Evolutionary conservation across 2,329 filamentous ascomycete genomes (phyloP), one percentile per base, ranked within the genome.

Genomic region (Apiospora sp.): DNA sequence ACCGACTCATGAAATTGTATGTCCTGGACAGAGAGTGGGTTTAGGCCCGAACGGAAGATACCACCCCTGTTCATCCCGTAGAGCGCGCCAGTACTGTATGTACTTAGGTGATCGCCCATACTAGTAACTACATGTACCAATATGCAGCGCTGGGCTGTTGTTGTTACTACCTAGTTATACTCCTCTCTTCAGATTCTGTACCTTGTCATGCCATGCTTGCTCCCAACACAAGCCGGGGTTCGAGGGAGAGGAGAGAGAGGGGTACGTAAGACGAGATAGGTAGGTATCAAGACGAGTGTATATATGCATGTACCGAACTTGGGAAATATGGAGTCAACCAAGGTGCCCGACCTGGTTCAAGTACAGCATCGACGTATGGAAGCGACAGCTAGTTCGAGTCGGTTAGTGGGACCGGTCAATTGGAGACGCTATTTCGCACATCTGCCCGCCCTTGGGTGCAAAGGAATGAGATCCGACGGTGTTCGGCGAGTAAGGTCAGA

Each of bases 41-140:
- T 70, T 48, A 70, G 68, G 68, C 68, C 68, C 68, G 30, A 54
- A 58, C 68, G 68, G 68, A 70, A 70, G 34, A 70, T 70, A 16
- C 68, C 68, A 70, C 68, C 68, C 68, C 68, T 70, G 68, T 12
- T 44, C 46, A 24, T 48, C n/a, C 48, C 48, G 46, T 27, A 70
- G 14, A 37, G 44, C 14, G 27, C 68, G 6, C 48, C 68, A 41
- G 58, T 41, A 22, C n/a, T 24, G 13, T 16, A 49, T 61, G 54
- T 64, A 64, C 58, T 64, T 64, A 37, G n/a, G 19, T 41, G 58
- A 64, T 64, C 58, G 58, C 5, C 58, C 34, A 14, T 64, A 64
- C 49, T 51, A 27, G 6, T 24, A 51, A 24, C 6, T 34, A n/a
- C n/a, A n/a, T n/a, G n/a, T n/a, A n/a, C 19, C 13, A 41, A 24